Percentiles rank a stretch among this genome's conserved stretches.
These are phyloP conservation scores for Moesziomyces sp. DNA, from an alignment of 1,284 basidiomycete genomes.

Conservation along the genomic window DNA sequence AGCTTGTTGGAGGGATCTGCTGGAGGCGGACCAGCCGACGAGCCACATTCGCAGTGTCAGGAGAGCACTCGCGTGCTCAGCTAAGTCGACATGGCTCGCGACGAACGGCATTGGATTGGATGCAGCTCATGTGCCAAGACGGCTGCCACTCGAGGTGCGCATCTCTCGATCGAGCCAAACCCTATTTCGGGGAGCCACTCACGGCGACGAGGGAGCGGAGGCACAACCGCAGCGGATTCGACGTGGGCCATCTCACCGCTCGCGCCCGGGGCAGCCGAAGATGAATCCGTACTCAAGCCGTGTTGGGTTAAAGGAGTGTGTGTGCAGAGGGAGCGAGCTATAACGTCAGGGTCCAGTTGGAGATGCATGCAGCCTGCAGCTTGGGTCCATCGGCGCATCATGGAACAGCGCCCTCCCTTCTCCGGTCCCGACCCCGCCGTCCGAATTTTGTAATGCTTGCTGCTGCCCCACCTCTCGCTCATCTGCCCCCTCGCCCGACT, in stretches of 20 bases:
- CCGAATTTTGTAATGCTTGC: too few species aligned
- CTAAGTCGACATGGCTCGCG: neutral
- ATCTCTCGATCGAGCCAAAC: neutral
- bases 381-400: neutral
- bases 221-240: neutral
- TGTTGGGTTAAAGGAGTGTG: too few species aligned
- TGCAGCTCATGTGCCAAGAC: neutral
- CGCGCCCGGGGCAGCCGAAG: too few species aligned
- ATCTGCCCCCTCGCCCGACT: neutral
- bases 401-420: neutral
- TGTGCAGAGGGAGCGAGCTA: neutral
- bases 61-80: neutral
- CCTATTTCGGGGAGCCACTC: too few species aligned
- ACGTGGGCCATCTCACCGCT: too few species aligned
- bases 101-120: neutral
- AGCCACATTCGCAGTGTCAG: too few species aligned
- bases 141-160: neutral
- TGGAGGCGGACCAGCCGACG: too few species aligned
- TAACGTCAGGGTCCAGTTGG: neutral
- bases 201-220: too few species aligned
- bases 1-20: too few species aligned
- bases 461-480: neutral
- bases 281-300: too few species aligned
- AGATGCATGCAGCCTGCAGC: neutral
- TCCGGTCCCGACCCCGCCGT: neutral